Evolutionary conservation across 2,329 filamentous ascomycete species (phyloP).

Genomic region (Alternaria metachromatica): DNA sequence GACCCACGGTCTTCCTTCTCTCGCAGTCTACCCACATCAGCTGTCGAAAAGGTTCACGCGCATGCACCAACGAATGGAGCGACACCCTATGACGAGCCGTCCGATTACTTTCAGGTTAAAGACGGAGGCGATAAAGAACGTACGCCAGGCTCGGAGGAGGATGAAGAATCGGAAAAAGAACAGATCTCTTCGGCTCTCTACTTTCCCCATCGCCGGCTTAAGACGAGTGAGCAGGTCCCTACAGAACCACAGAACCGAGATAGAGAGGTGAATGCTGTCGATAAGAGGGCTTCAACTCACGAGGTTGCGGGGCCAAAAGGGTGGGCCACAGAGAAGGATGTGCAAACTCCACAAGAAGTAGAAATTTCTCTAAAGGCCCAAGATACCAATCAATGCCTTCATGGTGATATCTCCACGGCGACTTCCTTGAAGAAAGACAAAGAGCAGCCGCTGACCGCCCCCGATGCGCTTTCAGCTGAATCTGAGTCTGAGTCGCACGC

Average conservation of each 20-base stretch:
- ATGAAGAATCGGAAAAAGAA: slow-evolving; percentile 73
- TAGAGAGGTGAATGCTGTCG: slow-evolving; percentile 33
- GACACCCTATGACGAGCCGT: slow-evolving; percentile 24
- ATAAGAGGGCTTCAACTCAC: slow-evolving; percentile 35
- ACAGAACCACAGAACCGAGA: slow-evolving; percentile 31
- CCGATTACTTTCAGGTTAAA: slow-evolving; percentile 40
- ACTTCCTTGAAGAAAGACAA: slow-evolving; percentile 49
- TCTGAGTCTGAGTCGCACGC: slow-evolving; percentile 52
- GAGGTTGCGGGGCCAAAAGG: slow-evolving; percentile 37
- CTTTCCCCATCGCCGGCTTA: slow-evolving; percentile 72
- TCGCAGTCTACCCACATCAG: slow-evolving; percentile 55
- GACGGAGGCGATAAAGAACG: slow-evolving; percentile 26
- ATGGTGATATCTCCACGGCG: slow-evolving; percentile 62
- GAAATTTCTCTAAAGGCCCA: slow-evolving; percentile 68
- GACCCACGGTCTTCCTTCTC: slow-evolving; percentile 58
- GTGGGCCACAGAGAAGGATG: slow-evolving; percentile 37
- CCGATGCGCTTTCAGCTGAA: slow-evolving; percentile 45
- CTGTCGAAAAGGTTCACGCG: slow-evolving; percentile 42
- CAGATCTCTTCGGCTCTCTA: slow-evolving; percentile 89
- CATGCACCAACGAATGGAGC: slow-evolving; percentile 24
- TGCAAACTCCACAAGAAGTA: slow-evolving; percentile 58
- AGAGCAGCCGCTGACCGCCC: slow-evolving; percentile 45
- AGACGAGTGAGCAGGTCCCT: slow-evolving; percentile 47
- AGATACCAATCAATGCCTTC: slow-evolving; percentile 65
- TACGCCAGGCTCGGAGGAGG: slow-evolving; percentile 53